Conservation (phyloP, 2,329 filamentous ascomycete genomes). For the Zasmidium citrigriseum region DNA sequence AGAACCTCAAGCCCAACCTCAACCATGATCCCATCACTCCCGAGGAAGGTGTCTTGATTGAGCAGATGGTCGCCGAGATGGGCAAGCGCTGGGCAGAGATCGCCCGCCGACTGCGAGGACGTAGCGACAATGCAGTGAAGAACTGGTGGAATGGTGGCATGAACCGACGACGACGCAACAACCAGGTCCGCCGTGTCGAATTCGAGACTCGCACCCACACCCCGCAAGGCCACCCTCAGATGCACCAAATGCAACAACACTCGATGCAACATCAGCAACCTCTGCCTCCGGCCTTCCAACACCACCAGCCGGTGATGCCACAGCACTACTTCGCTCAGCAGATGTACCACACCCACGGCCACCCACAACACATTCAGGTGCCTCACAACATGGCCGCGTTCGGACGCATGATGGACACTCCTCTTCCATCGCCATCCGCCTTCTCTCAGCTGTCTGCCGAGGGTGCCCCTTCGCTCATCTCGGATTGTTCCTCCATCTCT, state of each 20-base stretch:
- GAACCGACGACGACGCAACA: slow-evolving; percentile 66
- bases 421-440: slow-evolving; percentile 64
- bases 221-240: slow-evolving; percentile 22
- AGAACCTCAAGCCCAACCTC: slow-evolving; percentile 86
- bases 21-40: slow-evolving; percentile 76
- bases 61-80: slow-evolving; percentile 72
- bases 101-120: slow-evolving; percentile 74
- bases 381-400: slow-evolving; percentile 31
- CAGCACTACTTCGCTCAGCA: slow-evolving; percentile 29
- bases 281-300: slow-evolving; percentile 27
- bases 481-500: slow-evolving; percentile 58
- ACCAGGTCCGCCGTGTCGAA: slow-evolving; percentile 38
- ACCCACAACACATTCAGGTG: slow-evolving; percentile 34
- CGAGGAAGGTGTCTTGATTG: slow-evolving; percentile 72
- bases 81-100: slow-evolving; percentile 95
- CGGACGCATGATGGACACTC: slow-evolving; percentile 49
- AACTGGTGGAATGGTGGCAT: slow-evolving; percentile 97
- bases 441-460: slow-evolving; percentile 66
- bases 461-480: slow-evolving; percentile 67
- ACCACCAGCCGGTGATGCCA: slow-evolving; percentile 19
- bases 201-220: slow-evolving; percentile 33
- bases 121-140: slow-evolving; percentile 94
- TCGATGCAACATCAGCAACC: slow-evolving; percentile 25
- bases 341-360: slow-evolving; percentile 22
- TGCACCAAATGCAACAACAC: slow-evolving; percentile 25